Conservation (phyloP, 139 green algal genomes). For the Mesotaenium endlicherianum region DNA sequence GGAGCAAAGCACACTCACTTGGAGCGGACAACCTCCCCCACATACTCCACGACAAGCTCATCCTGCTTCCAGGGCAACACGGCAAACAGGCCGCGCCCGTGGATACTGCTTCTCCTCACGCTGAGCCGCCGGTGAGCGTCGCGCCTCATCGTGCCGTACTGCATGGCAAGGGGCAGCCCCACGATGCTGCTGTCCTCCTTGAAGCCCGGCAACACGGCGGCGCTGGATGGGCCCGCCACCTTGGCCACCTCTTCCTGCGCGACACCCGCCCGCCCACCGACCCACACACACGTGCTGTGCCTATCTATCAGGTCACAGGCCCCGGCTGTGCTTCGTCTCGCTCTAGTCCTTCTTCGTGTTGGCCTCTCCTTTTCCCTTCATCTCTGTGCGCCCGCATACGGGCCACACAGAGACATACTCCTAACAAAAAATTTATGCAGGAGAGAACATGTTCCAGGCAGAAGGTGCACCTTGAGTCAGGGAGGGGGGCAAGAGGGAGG, state of each 20-base stretch:
- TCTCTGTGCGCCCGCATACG: too few species aligned
- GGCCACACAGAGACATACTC: too few species aligned
- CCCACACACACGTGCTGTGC: not conserved
- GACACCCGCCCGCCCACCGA: not conserved
- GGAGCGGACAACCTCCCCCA: conserved; percentile 26
- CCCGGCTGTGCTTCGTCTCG: not conserved
- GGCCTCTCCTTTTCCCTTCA: too few species aligned
- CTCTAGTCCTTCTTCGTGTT: not conserved
- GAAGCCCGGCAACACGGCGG: not conserved
- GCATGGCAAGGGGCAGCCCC: conserved; percentile 22
- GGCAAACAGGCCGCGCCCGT: conserved; percentile 32
- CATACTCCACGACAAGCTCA: conserved; percentile 38
- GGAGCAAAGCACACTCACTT: conserved; percentile 23
- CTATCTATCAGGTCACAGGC: not conserved
- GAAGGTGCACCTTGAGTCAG: too few species aligned
- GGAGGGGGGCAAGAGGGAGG: too few species aligned
- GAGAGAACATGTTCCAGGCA: too few species aligned
- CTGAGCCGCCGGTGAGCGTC: not conserved
- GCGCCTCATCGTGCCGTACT: conserved; percentile 16
- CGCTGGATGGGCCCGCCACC: not conserved
- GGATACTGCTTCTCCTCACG: conserved; percentile 17
- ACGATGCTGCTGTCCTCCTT: conserved; percentile 8
- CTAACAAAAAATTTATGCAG: too few species aligned
- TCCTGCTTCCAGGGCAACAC: not conserved
- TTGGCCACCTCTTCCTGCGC: not conserved